A percentile compares a stretch with the other conserved stretches of the same genome.
Conservation (phyloP, 345 rosid genomes). For the Lepidium aucheri region DNA sequence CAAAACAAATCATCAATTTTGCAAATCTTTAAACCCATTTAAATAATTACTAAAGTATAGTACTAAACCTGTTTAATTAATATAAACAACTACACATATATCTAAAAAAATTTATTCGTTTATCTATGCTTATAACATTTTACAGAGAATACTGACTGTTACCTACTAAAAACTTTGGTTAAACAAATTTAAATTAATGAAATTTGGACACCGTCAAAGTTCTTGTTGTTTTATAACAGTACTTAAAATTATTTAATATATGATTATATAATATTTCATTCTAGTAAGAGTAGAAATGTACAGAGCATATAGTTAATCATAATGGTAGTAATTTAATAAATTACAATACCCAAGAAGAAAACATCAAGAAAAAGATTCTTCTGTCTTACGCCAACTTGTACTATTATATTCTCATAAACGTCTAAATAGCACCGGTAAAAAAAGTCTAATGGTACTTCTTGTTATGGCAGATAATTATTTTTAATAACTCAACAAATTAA, state of each 20-base stretch:
- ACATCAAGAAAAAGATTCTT: constrained; percentile 34
- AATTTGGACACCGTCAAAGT: constrained; percentile 9
- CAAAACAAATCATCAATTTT: not conserved
- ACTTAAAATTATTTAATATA: constrained; percentile 1
- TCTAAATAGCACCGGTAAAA: constrained; percentile 8
- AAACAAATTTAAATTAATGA: not conserved
- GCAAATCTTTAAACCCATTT: not conserved
- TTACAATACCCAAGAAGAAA: constrained; percentile 31
- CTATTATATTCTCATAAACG: constrained; percentile 13
- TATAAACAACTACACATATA: not conserved
- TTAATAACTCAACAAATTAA: not conserved
- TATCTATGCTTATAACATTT: not conserved
- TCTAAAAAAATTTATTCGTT: not conserved
- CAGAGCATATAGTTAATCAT: constrained; percentile 27
- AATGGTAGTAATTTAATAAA: constrained; percentile 21
- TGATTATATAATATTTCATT: not conserved
- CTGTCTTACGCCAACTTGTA: constrained; percentile 28
- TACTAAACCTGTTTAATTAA: not conserved
- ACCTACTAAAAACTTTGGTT: not conserved
- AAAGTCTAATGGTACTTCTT: constrained; percentile 13
- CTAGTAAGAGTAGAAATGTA: constrained; percentile 17
- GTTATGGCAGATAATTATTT: not conserved
- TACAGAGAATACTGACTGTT: not conserved
- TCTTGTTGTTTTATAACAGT: not conserved
- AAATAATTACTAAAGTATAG: not conserved